Evolutionary conservation across 1,139 yeast species (phyloP), one percentile per base, ranked within the genome.

Genomic region (Saccharomyces hybrid): DNA sequence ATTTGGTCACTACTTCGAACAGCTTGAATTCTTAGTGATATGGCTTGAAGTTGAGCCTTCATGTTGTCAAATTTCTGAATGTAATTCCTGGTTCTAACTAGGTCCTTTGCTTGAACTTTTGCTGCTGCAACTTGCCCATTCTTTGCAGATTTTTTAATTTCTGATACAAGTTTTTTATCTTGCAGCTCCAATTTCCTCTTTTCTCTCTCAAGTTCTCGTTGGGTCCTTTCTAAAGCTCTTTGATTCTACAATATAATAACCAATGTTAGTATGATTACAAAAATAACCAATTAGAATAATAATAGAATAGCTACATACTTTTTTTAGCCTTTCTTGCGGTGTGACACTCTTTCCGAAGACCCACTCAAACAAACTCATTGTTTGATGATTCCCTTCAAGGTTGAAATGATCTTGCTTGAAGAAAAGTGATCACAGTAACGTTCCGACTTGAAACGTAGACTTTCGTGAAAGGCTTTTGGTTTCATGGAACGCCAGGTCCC

Each of bases 1-100:
- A 93, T 95, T 71, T 91, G 97, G 67, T 89, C 96, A 65, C 91
- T 90, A 59, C 95, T 84, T 58, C 98, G 78, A 34, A 93, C 96
- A 47, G 97, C 80, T 57, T 93, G 98, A 59, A 93, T 86, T 57
- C 99, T 76, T 60, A 93, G 77, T 31, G 95, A 85, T 53, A 93
- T 91, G 1, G 98, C 97, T 73, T 95, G 99, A 55, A 93, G 73
- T 72, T 91, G 98, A 2, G 97, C 91, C 72, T 86, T 87, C 97
- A 93, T 93, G 58, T 86, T 84, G 67, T 88, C 88, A 73, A 93
- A 95, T 74, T 93, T 93, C 62, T 84, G 86, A 57, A 90, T 82
- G 67, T 88, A 84, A 32, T 75, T 81, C 65, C 91, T 80, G 1
- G 99, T 93, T 57, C 99, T 78, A 26, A 93, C 90, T 57, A 93